Evolutionary conservation across 352 stramenopile species (phyloP), one percentile per base, ranked within the genome.

Genomic region (Phytopythium litorale): DNA sequence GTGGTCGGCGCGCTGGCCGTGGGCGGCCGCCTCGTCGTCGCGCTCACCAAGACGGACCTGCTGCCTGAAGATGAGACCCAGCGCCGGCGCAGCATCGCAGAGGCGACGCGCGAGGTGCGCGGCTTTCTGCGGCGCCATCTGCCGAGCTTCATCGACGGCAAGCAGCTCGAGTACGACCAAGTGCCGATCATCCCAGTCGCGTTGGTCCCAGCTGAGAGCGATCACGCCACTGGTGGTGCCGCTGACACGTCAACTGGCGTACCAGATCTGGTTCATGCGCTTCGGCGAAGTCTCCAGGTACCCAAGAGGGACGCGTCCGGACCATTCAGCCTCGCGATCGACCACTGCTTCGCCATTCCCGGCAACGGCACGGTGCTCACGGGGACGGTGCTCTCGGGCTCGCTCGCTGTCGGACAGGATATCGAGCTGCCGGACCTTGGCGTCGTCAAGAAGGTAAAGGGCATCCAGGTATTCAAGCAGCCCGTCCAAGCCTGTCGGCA

Each of bases 351-450:
- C 69, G 78, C 87, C 25, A 93, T 99, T 49, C 95, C 96, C 50
- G 97, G 97, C 13, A 96, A 99, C 67, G 97, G 98, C 25, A 99
- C 97, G 18, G 96, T 99, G 30, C 69, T 99, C 49, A 99, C 98
- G 21, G 98, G 98, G 45, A 94, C 83, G 0, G 90, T 98, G 55
- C 69, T 99, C 13, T 86, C 75, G 2, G 97, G 97, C 42, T 74
- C 65, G 21, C 55, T 98, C 2, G 48, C 63, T 6, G 89, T 98
- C 1, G 97, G 97, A 67, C 86, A 99, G 50, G 86, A 90, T 19
- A 76, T 99, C 23, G 96, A 99, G 63, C 84, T 99, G 57, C 87
- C 97, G 23, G 84, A 83, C 28, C 60, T 89, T 15, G 71, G 75
- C 21, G 65, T 92, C 3, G 81, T 90, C 58, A 89, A 96, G 38